Evolutionary conservation across 176 grass and related monocot species (phyloP).

Genomic region (Phyllostachys edulis): DNA sequence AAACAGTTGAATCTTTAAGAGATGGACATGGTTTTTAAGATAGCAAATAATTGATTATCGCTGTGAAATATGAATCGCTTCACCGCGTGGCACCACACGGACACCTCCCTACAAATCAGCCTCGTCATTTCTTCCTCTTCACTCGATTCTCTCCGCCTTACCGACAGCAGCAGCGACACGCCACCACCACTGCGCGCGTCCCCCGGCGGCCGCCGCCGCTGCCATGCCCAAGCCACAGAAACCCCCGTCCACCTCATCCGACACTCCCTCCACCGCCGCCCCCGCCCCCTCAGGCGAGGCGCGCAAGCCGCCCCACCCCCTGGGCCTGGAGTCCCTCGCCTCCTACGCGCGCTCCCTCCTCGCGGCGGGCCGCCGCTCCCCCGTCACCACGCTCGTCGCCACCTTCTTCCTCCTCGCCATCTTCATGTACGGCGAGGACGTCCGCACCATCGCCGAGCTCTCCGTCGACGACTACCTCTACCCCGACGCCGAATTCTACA

Average conservation of each 20-base stretch:
- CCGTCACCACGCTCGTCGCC: slow-evolving; percentile 44
- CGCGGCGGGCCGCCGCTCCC: slow-evolving; percentile 36
- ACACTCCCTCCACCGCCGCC: background rate
- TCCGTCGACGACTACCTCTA: slow-evolving; percentile 67
- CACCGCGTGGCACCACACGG: too few species aligned
- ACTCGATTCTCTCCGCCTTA: background rate
- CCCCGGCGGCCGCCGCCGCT: background rate
- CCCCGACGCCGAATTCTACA: slow-evolving; percentile 38
- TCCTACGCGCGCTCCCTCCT: slow-evolving; percentile 20
- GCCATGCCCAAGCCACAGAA: slow-evolving; percentile 10
- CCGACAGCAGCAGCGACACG: background rate
- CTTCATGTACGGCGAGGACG: slow-evolving; percentile 73
- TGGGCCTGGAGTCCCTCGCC: background rate
- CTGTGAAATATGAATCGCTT: too few species aligned
- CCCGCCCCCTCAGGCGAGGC: background rate
- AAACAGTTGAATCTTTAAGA: too few species aligned
- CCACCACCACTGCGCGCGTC: background rate
- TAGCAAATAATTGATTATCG: too few species aligned
- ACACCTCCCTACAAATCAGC: background rate
- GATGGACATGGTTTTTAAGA: too few species aligned
- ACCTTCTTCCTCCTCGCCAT: slow-evolving; percentile 59
- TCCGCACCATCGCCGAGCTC: slow-evolving; percentile 59
- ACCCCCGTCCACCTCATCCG: background rate
- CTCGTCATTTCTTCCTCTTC: background rate
- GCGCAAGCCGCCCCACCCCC: background rate